Base-by-base conservation (phyloP, 176 grass and related monocot genomes). In the Elaeis guineensis region DNA sequence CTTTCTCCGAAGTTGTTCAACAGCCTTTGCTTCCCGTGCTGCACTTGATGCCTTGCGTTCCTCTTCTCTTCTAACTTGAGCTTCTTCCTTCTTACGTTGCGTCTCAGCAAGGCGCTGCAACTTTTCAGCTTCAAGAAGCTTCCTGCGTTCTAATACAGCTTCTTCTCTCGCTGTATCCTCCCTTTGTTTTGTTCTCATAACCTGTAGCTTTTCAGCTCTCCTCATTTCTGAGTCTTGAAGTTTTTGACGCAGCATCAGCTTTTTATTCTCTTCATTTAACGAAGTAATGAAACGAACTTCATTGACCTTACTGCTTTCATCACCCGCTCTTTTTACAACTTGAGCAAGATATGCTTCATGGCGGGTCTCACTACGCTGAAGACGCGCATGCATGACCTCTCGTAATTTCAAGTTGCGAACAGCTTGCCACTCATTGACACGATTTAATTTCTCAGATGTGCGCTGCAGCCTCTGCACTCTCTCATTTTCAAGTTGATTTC, bases 241-340 rank as follows among this genome's bases (percentile, higher is more conserved):
- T 69, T 98, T 98, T 70, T 98, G 93, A 59, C 84, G 81, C 66
- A 98, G 63, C 73, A 92, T 89, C 48, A 86, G 71, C 74, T 98
- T 98, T 74, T 98, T 98, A 69, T 91, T 98, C 63, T 98, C 87
- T 67, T 92, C 93, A 24, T 98, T 98, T 60, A 98, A 67, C 68
- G 93, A 92, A 72, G 93, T 98, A 67, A 98, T 98, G 69, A 98
- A 98, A 23, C 93, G 93, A 17, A 98, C 87, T 78, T 98, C 93
- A n/a, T 84, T 98, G 66, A 98, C 93, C 72, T 98, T 98, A 84
- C 57, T 92, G 73, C 76, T 98, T 75, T 98, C 93, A 77, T 98
- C 93, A 63, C 93, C 93, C 65, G 93, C 93, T 72, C 88, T 89
- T 85, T 78, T 91, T 4, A 63, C 87, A 62, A 98, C 93, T 59